Evolutionary conservation across 2,329 filamentous ascomycete genomes (phyloP), one percentile per base, ranked within the genome.

Genomic region (Ophiostoma australiae): DNA sequence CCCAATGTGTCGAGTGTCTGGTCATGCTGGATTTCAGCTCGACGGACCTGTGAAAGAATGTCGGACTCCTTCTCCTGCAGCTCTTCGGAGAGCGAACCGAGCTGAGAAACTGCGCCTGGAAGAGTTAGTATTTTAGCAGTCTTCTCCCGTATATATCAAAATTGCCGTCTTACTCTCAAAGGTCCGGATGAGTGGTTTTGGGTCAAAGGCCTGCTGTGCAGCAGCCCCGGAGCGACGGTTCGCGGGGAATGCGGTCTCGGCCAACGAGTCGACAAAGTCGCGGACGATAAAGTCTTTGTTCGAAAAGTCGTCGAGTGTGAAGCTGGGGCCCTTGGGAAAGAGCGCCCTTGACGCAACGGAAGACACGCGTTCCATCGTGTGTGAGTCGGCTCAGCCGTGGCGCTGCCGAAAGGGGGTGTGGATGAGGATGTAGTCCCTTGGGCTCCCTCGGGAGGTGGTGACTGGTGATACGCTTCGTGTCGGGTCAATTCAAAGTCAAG

Each of bases 211-310:
- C 73, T 85, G 84, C 73, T 85, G 84, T 78, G 83, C 84, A 73
- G 82, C 84, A 74, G 87, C 85, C 8, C 87, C 89, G 17, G 94
- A 97, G 72, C 92, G 90, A 70, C 95, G 91, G 77, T 90, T 91
- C 31, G 86, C 84, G n/a, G 92, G 90, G 48, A 93, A 87, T 31
- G 93, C 91, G 75, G 85, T 91, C 74, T 98, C 94, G 69, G 94
- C 95, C 72, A 99, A 89, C 69, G 90, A 88, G 79, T 99, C 96
- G 76, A 99, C 90, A 79, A 99, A 99, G 82, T 99, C 95, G 77
- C 97, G 93, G 75, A 98, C 94, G 74, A 98, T 97, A 78, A 98
- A 99, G 81, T 98, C 95, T 77, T 91, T 91, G 79, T 85, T 91
- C 71, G 92, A 92, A 80, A 94, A 93, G 81, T 94, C 93, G 65